Evolutionary conservation across 306 rosid genomes (phyloP), one percentile per base, ranked within the genome.

Genomic region (Morella rubra): DNA sequence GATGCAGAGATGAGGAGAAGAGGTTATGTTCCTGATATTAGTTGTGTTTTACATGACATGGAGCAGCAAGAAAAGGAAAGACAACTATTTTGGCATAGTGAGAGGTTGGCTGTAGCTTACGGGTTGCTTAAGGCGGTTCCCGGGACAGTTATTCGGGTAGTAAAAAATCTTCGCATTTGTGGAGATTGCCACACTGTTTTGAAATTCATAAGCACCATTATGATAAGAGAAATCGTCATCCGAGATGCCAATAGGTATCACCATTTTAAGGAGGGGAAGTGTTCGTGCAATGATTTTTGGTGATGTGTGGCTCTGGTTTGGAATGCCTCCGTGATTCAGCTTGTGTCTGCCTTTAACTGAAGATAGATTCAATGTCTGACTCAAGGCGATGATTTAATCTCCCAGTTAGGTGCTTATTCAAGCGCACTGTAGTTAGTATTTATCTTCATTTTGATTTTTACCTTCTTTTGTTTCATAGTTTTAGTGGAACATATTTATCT

Each of bases 201-300:
- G 81, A 93, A 93, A 83, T 87, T 88, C 77, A 71, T 86, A 77
- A 90, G 98, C 84, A 55, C 80, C 64, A 90, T 93, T 75, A 66
- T 84, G 24, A 58, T 72, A 54, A 90, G 98, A 71, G 97, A 88
- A 78, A 91, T 93, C 47, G 84, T 90, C 72, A 92, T 93, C 67
- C 80, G 97, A 74, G 98, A 93, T 84, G 88, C 88, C 81, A 90
- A 79, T 46, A 84, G 98, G 78, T 90, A 90, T 85, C 97, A 90
- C 81, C 96, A 90, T 75, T 91, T 91, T 73, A 86, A 89, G 80
- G 77, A 84, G 40, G 98, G 97, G 46, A 80, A 69, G 15, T 91
- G 98, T 81, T 91, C 97, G 0, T 93, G 98, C 80, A 87, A 90
- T 77, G 92, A 93, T 81, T 91, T 93, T 65, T 91, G 98, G 98